Evolutionary conservation across 2,329 filamentous ascomycete species (phyloP).

Genomic region (Fusarium denticulatum): DNA sequence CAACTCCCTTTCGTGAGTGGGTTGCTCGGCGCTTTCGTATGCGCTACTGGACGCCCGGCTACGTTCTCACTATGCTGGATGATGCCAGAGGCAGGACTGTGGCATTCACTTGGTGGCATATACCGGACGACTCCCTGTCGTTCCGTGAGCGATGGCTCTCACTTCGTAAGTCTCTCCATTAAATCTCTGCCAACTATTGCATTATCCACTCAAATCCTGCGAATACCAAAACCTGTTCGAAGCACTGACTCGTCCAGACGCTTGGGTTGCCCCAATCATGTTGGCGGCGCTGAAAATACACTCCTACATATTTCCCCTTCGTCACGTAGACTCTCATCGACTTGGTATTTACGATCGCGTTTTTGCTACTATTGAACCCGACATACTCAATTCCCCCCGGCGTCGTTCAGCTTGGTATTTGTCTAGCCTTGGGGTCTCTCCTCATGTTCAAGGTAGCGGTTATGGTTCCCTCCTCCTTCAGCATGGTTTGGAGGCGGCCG

Average conservation of each 20-base stretch:
- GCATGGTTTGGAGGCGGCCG: slow-evolving; percentile 45
- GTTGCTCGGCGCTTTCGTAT: slow-evolving; percentile 43
- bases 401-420: slow-evolving; percentile 50
- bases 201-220: background rate
- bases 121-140: slow-evolving; percentile 38
- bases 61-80: slow-evolving; percentile 43
- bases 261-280: slow-evolving; percentile 47
- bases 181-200: background rate
- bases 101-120: slow-evolving; percentile 50
- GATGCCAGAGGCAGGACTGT: slow-evolving; percentile 32
- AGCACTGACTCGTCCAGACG: slow-evolving; percentile 29
- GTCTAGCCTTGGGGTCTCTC: slow-evolving; percentile 47
- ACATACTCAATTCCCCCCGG: slow-evolving; percentile 42
- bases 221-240: background rate
- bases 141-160: slow-evolving; percentile 47
- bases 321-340: slow-evolving; percentile 31
- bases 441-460: slow-evolving; percentile 46
- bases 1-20: slow-evolving; percentile 33
- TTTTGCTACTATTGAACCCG: slow-evolving; percentile 40
- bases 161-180: slow-evolving; percentile 41
- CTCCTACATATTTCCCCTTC: slow-evolving; percentile 40
- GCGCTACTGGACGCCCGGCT: slow-evolving; percentile 49
- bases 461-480: slow-evolving; percentile 46
- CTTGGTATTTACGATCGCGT: slow-evolving; percentile 41
- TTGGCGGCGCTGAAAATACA: slow-evolving; percentile 38